Conservation (phyloP, 129 eudicot genomes). For the Rutidosis leptorrhynchoides region DNA sequence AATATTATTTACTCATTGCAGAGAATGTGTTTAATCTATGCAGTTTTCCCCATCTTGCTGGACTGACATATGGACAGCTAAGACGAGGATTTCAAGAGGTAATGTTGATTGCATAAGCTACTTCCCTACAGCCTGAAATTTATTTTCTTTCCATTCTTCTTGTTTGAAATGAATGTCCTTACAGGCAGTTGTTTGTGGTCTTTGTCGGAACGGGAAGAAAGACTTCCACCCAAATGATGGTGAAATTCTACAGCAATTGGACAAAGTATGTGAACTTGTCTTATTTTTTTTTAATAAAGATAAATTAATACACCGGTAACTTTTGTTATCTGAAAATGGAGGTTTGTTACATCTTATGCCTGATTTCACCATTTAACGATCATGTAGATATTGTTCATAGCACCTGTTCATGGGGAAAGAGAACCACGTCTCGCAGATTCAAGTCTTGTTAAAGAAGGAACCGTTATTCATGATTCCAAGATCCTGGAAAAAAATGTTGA, state of each 20-base stretch:
- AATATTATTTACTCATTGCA: too few species aligned
- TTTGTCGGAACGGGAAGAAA: constrained; percentile 57
- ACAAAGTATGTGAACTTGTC: constrained; percentile 80
- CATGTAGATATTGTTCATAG: constrained; percentile 78
- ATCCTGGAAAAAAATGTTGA: constrained; percentile 35
- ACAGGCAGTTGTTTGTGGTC: constrained; percentile 93
- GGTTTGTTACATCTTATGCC: too few species aligned
- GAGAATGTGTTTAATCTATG: constrained; percentile 92
- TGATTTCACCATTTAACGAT: too few species aligned
- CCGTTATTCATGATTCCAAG: constrained; percentile 35
- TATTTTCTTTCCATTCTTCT: too few species aligned
- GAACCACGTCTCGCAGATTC: constrained; percentile 51
- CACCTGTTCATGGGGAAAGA: constrained; percentile 65
- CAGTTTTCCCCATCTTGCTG: constrained; percentile 71
- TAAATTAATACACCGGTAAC: too few species aligned
- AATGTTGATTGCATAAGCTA: too few species aligned
- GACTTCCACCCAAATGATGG: constrained; percentile 84
- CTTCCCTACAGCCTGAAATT: too few species aligned
- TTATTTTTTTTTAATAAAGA: too few species aligned
- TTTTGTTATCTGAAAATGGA: too few species aligned
- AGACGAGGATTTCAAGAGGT: constrained; percentile 91
- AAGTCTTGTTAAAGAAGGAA: constrained; percentile 36
- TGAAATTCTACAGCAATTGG: constrained; percentile 69
- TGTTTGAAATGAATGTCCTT: constrained; percentile 23
- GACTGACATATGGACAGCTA: constrained; percentile 59